Percentiles rank a stretch among this genome's conserved stretches.
These are phyloP conservation scores for Pichia sp. DNA, from an alignment of 1,139 yeast species.

Conservation along the genomic window DNA sequence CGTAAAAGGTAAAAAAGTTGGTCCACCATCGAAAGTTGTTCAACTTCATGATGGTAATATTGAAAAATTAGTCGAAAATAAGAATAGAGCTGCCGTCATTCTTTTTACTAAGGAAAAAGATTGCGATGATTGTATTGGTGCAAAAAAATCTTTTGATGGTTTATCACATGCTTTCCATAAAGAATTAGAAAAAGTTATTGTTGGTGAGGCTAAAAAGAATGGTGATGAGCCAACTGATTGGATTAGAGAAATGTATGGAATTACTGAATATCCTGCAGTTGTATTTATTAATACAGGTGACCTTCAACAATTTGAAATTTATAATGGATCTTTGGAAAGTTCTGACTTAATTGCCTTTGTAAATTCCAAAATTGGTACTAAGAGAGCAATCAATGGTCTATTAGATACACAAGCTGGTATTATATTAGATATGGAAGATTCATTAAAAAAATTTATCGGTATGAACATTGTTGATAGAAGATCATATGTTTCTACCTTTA, in stretches of 20 bases:
- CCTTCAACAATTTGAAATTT: slow-evolving; percentile 35
- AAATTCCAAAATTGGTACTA: slow-evolving; percentile 46
- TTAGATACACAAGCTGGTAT: slow-evolving; percentile 52
- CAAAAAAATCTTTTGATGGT: slow-evolving; percentile 10
- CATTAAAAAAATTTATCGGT: slow-evolving; percentile 35
- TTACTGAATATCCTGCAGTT: slow-evolving; percentile 49
- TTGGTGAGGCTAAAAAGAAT: slow-evolving; percentile 45
- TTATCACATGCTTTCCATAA: slow-evolving; percentile 19
- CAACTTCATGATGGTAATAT: slow-evolving; percentile 33
- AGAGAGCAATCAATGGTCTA: slow-evolving; percentile 48
- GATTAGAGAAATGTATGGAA: slow-evolving; percentile 37
- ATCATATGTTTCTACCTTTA: slow-evolving; percentile 27
- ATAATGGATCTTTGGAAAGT: slow-evolving; percentile 39
- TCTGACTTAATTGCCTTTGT: slow-evolving; percentile 43
- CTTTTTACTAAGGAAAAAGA: slow-evolving; percentile 35
- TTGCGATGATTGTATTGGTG: slow-evolving; percentile 13
- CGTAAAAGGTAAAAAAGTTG: slow-evolving; percentile 13
- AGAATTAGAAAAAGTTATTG: slow-evolving; percentile 21
- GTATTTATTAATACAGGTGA: slow-evolving; percentile 42
- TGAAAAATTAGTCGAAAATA: slow-evolving; percentile 31
- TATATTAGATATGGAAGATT: slow-evolving; percentile 30
- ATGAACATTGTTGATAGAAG: slow-evolving; percentile 21
- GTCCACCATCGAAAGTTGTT: slow-evolving; percentile 23
- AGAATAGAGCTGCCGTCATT: slow-evolving; percentile 31
- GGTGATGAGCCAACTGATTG: slow-evolving; percentile 40